Evolutionary conservation across 805 yeast genomes (phyloP).

Genomic region (Lipomyces yamanashiensis): DNA sequence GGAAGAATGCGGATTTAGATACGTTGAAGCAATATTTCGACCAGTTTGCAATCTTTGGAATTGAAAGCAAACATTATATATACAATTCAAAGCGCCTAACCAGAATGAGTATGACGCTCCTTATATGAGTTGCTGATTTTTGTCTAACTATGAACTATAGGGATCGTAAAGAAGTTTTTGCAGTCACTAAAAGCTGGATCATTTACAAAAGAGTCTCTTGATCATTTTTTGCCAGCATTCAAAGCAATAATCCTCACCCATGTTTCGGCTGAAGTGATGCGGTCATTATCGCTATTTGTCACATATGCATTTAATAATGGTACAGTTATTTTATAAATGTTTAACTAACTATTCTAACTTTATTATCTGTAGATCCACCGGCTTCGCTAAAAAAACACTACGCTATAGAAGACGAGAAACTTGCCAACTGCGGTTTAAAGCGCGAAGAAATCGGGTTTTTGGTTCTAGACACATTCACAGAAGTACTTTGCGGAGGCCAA

Average conservation of each 20-base stretch:
- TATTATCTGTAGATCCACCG: conserved; percentile 3
- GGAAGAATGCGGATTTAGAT: conserved; percentile 53
- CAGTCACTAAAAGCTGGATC: conserved; percentile 55
- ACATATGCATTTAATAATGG: conserved; percentile 51
- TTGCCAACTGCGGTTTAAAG: conserved; percentile 7
- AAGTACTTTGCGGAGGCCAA: conserved; percentile 50
- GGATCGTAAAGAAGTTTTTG: conserved; percentile 51
- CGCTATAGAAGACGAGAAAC: conserved; percentile 32
- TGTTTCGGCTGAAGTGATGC: conserved; percentile 59
- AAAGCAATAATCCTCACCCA: conserved; percentile 52
- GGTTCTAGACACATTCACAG: conserved; percentile 47
- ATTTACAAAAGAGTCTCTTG: conserved; percentile 48
- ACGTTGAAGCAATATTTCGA: conserved; percentile 58
- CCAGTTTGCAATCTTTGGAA: conserved; percentile 59
- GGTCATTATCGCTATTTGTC: conserved; percentile 57
- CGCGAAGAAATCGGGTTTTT: conserved; percentile 41
- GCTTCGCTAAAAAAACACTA: conserved; percentile 2
- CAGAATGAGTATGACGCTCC: conserved; percentile 51
- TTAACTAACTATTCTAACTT: background rate
- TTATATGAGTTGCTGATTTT: conserved; percentile 40
- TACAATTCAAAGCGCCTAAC: conserved; percentile 60
- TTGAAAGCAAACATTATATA: conserved; percentile 55
- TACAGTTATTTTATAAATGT: background rate
- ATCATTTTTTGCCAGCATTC: conserved; percentile 50
- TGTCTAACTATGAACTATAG: conserved; percentile 12